A percentile compares a stretch with the other conserved stretches of the same genome.
These are phyloP conservation scores for Clavispora vitiphila DNA, from an alignment of 805 yeast species.

Conservation along the genomic window DNA sequence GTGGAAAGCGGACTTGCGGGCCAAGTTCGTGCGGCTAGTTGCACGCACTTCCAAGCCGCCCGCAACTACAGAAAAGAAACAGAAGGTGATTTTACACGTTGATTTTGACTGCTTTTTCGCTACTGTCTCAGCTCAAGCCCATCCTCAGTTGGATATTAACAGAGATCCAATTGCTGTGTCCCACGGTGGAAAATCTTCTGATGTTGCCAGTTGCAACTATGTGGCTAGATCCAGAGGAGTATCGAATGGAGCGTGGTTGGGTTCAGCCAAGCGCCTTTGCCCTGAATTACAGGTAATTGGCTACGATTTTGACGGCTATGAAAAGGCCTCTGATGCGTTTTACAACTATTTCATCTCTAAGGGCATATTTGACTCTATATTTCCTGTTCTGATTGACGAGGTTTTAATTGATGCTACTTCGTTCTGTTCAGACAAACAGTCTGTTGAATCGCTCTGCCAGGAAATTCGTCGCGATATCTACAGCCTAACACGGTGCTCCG, in stretches of 20 bases:
- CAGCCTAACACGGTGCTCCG: conserved; percentile 51
- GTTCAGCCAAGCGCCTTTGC: conserved; percentile 58
- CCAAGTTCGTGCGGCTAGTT: conserved; percentile 52
- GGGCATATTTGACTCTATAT: conserved; percentile 43
- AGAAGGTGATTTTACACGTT: conserved; percentile 57
- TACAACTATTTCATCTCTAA: conserved; percentile 52
- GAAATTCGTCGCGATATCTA: conserved; percentile 39
- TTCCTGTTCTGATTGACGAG: conserved; percentile 91
- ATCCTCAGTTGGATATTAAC: conserved; percentile 48
- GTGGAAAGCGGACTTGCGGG: conserved; percentile 75
- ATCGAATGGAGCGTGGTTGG: conserved; percentile 86
- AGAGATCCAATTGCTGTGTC: conserved; percentile 58
- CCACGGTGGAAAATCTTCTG: conserved; percentile 60
- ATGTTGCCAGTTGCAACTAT: conserved; percentile 90
- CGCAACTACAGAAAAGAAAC: conserved; percentile 3
- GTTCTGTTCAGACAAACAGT: conserved; percentile 9
- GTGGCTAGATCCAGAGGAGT: conserved; percentile 77
- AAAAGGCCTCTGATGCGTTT: conserved; percentile 55
- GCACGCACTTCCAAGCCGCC: conserved; percentile 11
- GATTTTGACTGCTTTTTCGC: conserved; percentile 96
- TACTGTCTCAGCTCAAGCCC: conserved; percentile 63
- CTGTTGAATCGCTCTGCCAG: conserved; percentile 20
- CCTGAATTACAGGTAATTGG: conserved; percentile 61
- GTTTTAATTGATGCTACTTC: conserved; percentile 67
- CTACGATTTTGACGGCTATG: conserved; percentile 74